Evolutionary conservation across 1,139 yeast species (phyloP).

Genomic region (Lizanozyma gosingica): DNA sequence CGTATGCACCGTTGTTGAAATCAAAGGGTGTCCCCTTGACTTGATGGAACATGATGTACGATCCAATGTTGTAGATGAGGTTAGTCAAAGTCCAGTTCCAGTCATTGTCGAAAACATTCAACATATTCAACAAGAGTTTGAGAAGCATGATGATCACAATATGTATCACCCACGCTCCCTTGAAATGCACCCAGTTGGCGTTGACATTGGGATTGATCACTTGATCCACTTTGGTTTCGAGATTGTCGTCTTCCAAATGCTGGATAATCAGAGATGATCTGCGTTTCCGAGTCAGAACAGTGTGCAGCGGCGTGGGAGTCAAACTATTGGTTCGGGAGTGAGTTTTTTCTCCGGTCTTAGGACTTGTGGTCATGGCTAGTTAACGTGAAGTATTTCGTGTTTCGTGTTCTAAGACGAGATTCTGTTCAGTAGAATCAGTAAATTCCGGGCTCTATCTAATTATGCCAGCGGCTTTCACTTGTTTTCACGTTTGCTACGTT

Average conservation of each 20-base stretch:
- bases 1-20: conserved; percentile 93
- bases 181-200: conserved; percentile 93
- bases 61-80: conserved; percentile 80
- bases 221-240: conserved; percentile 90
- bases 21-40: conserved; percentile 97
- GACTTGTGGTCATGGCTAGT: not conserved
- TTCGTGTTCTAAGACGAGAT: no score
- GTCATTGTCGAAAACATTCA: conserved; percentile 64
- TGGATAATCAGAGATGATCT: conserved; percentile 53
- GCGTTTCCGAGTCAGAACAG: conserved; percentile 30
- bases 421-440: no score
- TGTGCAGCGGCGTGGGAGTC: conserved; percentile 6
- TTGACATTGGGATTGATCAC: conserved; percentile 81
- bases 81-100: conserved; percentile 93
- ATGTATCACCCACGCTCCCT: conserved; percentile 95
- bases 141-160: conserved; percentile 69
- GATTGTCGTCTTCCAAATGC: conserved; percentile 86
- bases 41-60: conserved; percentile 93
- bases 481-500: no score
- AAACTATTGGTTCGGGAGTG: not conserved
- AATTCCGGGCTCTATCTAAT: no score
- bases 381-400: no score
- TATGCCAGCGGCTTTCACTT: no score
- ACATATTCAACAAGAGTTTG: conserved; percentile 66
- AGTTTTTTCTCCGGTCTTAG: not conserved